These are phyloP conservation scores for Akanthomyces dipterigenus DNA, from an alignment of 2,329 filamentous ascomycete genomes.

Conservation along the genomic window DNA sequence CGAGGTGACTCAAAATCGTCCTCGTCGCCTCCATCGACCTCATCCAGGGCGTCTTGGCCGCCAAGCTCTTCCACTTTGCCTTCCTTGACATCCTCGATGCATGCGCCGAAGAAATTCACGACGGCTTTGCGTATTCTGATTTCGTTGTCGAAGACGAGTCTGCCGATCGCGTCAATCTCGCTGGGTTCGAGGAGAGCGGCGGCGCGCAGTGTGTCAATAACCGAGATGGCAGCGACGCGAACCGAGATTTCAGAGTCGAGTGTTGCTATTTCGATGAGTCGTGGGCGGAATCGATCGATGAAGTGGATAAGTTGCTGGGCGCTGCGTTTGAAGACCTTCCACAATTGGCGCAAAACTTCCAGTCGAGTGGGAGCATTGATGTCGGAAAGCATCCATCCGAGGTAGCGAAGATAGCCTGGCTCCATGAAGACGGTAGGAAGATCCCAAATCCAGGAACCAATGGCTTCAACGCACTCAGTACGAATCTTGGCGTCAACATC, in stretches of 20 bases:
- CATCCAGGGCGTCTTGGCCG: conserved; percentile 68
- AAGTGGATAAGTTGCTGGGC: conserved; percentile 84
- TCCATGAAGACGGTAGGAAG: conserved; percentile 87
- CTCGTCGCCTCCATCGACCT: conserved; percentile 65
- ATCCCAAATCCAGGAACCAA: conserved; percentile 82
- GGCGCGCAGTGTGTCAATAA: conserved; percentile 75
- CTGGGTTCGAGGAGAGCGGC: conserved; percentile 83
- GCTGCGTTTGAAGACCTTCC: conserved; percentile 70
- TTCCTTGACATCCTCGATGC: conserved; percentile 75
- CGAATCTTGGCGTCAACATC: conserved; percentile 88
- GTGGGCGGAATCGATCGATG: conserved; percentile 81
- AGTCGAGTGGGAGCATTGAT: conserved; percentile 64
- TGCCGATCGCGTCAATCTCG: conserved; percentile 83
- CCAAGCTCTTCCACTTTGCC: conserved; percentile 77
- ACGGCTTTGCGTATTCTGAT: conserved; percentile 79
- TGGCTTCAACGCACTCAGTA: conserved; percentile 76
- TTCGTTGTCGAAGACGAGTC: conserved; percentile 84
- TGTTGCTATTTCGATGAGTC: conserved; percentile 88
- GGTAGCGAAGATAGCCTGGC: conserved; percentile 80
- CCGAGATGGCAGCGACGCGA: conserved; percentile 70
- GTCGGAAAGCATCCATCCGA: conserved; percentile 94
- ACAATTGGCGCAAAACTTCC: conserved; percentile 81
- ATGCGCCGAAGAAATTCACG: conserved; percentile 82
- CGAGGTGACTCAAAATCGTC: conserved; percentile 72
- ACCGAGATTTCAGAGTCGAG: conserved; percentile 76